phyloP scores from a whole-genome alignment of 306 rosid genomes.

The Sicyos edulis region DNA sequence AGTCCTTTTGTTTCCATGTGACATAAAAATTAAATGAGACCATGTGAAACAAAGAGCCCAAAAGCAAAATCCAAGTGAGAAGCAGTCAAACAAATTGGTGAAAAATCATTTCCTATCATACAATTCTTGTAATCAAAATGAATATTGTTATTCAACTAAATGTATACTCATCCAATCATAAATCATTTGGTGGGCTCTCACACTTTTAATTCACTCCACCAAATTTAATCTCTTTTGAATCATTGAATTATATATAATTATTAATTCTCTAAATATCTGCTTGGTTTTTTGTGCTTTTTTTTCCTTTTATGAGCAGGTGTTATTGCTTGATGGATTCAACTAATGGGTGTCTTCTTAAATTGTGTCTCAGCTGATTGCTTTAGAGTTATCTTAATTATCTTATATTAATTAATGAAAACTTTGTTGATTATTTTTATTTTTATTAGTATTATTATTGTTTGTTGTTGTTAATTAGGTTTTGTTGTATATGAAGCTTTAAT shows the following conservation, averaged over 20 bases:
- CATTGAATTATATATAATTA: neutral
- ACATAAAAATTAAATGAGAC: neutral
- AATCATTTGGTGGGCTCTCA: neutral
- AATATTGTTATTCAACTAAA: constrained; percentile 28
- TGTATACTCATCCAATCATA: neutral
- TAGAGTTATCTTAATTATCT: constrained; percentile 12
- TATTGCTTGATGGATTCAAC: neutral
- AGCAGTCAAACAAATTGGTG: constrained; percentile 1
- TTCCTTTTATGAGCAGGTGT: neutral
- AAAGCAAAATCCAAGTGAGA: constrained; percentile 14
- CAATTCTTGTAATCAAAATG: constrained; percentile 11
- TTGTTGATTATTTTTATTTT: neutral
- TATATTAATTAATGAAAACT: neutral
- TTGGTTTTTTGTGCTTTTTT: too few relatives aligned
- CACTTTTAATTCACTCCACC: neutral
- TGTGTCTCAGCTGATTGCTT: neutral
- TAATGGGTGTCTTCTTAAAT: neutral
- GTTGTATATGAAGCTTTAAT: constrained; percentile 10
- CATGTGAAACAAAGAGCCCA: neutral
- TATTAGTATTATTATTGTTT: neutral
- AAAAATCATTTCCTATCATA: constrained; percentile 10
- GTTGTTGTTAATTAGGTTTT: neutral
- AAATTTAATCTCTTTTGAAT: neutral
- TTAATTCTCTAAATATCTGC: neutral
- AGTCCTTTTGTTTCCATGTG: neutral